Evolutionary conservation across 2,329 filamentous ascomycete species (phyloP), one percentile per base, ranked within the genome.

Genomic region (Penicillium sp.): DNA sequence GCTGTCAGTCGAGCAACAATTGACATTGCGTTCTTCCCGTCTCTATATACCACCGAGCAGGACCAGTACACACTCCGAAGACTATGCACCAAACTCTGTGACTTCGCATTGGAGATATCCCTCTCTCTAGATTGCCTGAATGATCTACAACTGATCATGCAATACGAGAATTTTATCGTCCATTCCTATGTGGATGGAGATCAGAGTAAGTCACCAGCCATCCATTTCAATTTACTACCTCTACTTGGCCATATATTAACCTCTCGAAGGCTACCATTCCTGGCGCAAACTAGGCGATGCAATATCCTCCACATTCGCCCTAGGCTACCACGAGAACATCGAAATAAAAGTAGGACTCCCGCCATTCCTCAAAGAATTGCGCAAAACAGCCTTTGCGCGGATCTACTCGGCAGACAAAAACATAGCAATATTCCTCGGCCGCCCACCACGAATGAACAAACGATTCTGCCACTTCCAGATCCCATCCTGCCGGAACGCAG

Each of bases 261-360:
- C 43, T 3, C 6, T 19, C 9, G 6, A 52, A 79, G 78, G 77
- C 60, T 80, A 78, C 45, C 70, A 74, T 44, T 77, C 77, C 2
- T 81, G 79, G 78, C 70, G 77, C 19, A 75, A 72, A 50, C 68
- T 81, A 2, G 79, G 78, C n/a, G 79, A 81, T 53, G 73, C 80
- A 1, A 75, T 75, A 12, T 75, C 73, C n/a, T 79, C 78, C 1
- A 68, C 79, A 1, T 79, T 76, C 53, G 78, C 78, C 4, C 68
- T 81, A 3, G 79, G 79, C 2, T 78, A 79, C 48, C 79, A 81
- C 53, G 73, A 81, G 39, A 69, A 75, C 19, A 61, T 74, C 7
- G 71, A 77, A 53, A 61, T 61, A 5, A 64, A 65, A 27, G 50
- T 63, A 0, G 59, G 61, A 1, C 64, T 67, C 4, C 73, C 78